Evolutionary conservation across 176 grass and related monocot genomes (phyloP).

Genomic region (Musa schizocarpa): DNA sequence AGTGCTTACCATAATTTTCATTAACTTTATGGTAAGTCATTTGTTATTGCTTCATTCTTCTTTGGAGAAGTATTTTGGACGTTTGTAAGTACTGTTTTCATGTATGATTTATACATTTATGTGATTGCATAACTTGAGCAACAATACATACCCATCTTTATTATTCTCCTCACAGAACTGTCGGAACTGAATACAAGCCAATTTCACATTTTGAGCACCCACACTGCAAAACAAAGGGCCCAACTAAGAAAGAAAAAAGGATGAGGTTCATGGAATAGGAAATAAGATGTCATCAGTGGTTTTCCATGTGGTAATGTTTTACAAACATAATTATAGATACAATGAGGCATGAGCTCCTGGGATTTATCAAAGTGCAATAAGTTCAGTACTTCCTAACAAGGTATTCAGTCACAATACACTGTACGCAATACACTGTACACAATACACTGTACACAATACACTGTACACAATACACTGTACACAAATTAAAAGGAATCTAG

Average conservation of each 20-base stretch:
- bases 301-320: not conserved
- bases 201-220: constrained; percentile 68
- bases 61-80: not conserved
- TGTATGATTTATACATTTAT: not conserved
- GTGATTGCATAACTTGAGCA: not conserved
- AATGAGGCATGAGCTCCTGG: not conserved
- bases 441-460: too few species aligned
- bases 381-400: not conserved
- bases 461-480: too few species aligned
- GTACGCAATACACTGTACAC: too few species aligned
- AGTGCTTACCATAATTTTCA: too few species aligned
- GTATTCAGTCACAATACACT: too few species aligned
- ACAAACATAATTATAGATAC: not conserved
- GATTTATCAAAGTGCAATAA: not conserved
- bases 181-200: constrained; percentile 39
- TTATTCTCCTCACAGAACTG: constrained; percentile 50
- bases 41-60: not conserved
- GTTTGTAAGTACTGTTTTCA: too few species aligned
- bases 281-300: not conserved
- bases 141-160: constrained; percentile 40
- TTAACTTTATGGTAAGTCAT: not conserved
- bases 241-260: constrained; percentile 1
- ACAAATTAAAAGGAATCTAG: too few species aligned
- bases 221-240: constrained; percentile 43
- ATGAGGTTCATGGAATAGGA: not conserved